Evolutionary conservation across 2,329 filamentous ascomycete species (phyloP), one percentile per base, ranked within the genome.

Genomic region (Dendrostoma leiphaemia): DNA sequence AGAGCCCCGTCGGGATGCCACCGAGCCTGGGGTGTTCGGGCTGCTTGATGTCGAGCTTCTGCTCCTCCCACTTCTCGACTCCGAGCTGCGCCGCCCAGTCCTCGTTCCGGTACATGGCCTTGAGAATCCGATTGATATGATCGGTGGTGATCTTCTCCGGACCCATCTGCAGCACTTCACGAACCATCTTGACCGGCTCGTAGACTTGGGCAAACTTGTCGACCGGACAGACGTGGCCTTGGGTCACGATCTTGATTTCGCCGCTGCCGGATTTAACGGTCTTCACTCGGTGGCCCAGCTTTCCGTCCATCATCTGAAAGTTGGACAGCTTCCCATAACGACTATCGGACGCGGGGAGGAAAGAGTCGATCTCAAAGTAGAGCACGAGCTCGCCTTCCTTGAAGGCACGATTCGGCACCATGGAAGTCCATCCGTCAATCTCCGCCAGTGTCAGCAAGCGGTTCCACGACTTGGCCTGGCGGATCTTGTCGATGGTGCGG

Each of bases 371-470:
- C 57, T 68, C 64, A 24, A 64, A 53, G 31, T 65, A 66, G 1
- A 69, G 8, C 1, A 63, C 61, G 3, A 58, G 45, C 1, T 66
- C 54, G 8, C 58, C 59, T 7, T 26, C 17, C 21, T 21, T 10
- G 51, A 67, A 64, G 1, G 45, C 35, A 8, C 53, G 19, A 3
- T 46, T 54, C 9, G 51, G 48, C 5, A 65, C 60, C 1, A 60
- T 50, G 26, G 64, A 62, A 2, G 43, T 59, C 65, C 65, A 69
- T 12, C 64, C 66, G 43, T 65, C 65, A 13, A 69, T 38, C 12
- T 44, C 51, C 2, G 58, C 53, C 8, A 64, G 19, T 2, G 54
- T 23, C n/a, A 51, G 13, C 3, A 19, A 29, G 1, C 23, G 21
- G 29, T 35, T 50, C 17, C 58, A 23, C 2, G 40, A n/a, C 2